A percentile compares a stretch with the other conserved stretches of the same genome.
Conservation (phyloP, 805 yeast genomes). For the Candida ipomoeae region DNA sequence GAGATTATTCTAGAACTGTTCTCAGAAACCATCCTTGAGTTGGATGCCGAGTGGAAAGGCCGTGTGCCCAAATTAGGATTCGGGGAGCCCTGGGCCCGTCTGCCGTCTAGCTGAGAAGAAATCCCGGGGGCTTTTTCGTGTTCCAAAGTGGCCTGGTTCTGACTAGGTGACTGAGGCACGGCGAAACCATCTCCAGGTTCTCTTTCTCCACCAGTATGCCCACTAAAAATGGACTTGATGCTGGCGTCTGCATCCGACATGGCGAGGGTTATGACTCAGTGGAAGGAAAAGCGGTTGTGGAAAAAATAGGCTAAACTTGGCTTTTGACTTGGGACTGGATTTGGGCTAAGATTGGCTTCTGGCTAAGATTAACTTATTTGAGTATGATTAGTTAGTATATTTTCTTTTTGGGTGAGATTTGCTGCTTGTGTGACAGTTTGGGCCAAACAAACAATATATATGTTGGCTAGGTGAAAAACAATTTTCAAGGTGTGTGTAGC, state of each 20-base stretch:
- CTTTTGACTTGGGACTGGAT: not conserved
- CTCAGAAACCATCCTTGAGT: not conserved
- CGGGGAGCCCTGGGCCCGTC: not conserved
- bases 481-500: not conserved
- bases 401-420: too few relatives aligned
- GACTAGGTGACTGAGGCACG: not conserved
- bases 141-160: not conserved
- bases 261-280: not conserved
- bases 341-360: not conserved
- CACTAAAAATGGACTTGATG: slow-evolving; percentile 36
- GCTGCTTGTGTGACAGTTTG: not conserved
- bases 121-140: not conserved
- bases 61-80: not conserved
- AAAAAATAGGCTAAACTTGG: not conserved
- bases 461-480: not conserved
- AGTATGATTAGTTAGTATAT: too few relatives aligned
- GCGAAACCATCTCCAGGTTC: not conserved
- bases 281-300: not conserved
- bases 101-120: not conserved
- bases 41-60: not conserved
- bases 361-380: too few relatives aligned
- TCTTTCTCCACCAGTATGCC: slow-evolving; percentile 15
- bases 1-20: not conserved
- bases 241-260: slow-evolving; percentile 45
- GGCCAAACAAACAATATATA: not conserved